Evolutionary conservation across 345 rosid genomes (phyloP).

Genomic region (Mercurialis annua): DNA sequence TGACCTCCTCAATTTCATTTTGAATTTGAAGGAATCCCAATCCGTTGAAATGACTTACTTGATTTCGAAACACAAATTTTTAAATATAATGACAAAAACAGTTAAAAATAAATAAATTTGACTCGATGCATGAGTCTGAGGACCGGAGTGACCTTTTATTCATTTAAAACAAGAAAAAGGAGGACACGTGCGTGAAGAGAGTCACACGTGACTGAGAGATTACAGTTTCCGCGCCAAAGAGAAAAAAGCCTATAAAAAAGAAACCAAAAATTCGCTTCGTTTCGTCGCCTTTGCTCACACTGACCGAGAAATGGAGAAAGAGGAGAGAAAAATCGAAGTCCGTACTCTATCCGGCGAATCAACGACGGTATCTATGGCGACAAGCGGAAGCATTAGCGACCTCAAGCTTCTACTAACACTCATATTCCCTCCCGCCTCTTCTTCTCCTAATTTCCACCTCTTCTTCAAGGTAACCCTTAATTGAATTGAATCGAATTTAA

Average conservation of each 20-base stretch:
- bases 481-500: not conserved
- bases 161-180: not conserved
- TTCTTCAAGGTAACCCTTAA: constrained; percentile 56
- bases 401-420: constrained; percentile 54
- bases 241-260: not conserved
- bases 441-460: constrained; percentile 68
- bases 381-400: constrained; percentile 41
- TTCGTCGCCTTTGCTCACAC: not conserved
- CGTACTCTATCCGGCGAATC: constrained; percentile 66
- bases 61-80: too few relatives aligned
- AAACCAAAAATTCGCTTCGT: not conserved
- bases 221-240: not conserved
- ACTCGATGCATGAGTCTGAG: too few relatives aligned
- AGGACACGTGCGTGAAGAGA: not conserved
- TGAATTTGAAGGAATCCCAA: too few relatives aligned
- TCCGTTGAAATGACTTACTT: too few relatives aligned
- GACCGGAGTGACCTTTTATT: too few relatives aligned
- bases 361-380: constrained; percentile 32
- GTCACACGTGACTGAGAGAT: not conserved
- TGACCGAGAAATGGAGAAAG: not conserved
- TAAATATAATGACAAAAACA: too few relatives aligned
- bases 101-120: too few relatives aligned
- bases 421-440: constrained; percentile 59
- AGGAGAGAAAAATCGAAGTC: constrained; percentile 49
- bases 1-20: too few relatives aligned